Conservation (phyloP, 768 basidiomycete genomes). For the Tylopilus felleus region DNA sequence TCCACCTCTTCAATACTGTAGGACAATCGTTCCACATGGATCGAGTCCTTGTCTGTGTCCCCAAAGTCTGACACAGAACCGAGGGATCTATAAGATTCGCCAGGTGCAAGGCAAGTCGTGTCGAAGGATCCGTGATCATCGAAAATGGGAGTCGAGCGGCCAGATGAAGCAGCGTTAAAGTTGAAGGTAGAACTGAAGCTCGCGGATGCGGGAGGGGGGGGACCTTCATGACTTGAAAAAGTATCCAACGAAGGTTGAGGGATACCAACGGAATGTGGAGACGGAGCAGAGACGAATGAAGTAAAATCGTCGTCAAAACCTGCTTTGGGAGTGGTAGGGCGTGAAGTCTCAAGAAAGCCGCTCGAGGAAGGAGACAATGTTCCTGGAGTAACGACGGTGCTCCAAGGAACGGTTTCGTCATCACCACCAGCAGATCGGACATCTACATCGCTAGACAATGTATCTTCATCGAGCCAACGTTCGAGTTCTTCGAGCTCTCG, state of each 20-base stretch:
- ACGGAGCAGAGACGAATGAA: constrained; percentile 64
- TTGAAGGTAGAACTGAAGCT: constrained; percentile 30
- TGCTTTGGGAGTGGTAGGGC: constrained; percentile 32
- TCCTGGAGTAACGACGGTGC: constrained; percentile 32
- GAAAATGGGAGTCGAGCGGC: constrained; percentile 23
- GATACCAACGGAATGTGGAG: constrained; percentile 12
- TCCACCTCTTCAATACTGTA: constrained; percentile 2
- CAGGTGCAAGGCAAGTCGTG: constrained; percentile 16
- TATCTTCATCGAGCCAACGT: constrained; percentile 55
- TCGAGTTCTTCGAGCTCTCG: constrained; percentile 58
- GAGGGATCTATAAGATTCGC: constrained; percentile 46
- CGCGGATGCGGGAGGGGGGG: constrained; percentile 10
- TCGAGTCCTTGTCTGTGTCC: constrained; percentile 35
- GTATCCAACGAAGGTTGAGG: neutral
- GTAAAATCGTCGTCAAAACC: constrained; percentile 81
- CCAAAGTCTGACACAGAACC: constrained; percentile 62
- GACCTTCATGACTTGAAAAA: neutral
- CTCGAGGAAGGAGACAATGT: constrained; percentile 25
- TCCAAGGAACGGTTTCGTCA: constrained; percentile 39
- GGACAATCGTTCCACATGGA: constrained; percentile 12
- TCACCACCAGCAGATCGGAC: constrained; percentile 13
- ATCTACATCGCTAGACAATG: constrained; percentile 16
- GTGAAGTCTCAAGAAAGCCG: constrained; percentile 18
- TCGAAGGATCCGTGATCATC: constrained; percentile 19
- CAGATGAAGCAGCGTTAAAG: constrained; percentile 23